Evolutionary conservation across 257 asterid genomes (phyloP), one percentile per base, ranked within the genome.

Genomic region (Fraxinus pennsylvanica): DNA sequence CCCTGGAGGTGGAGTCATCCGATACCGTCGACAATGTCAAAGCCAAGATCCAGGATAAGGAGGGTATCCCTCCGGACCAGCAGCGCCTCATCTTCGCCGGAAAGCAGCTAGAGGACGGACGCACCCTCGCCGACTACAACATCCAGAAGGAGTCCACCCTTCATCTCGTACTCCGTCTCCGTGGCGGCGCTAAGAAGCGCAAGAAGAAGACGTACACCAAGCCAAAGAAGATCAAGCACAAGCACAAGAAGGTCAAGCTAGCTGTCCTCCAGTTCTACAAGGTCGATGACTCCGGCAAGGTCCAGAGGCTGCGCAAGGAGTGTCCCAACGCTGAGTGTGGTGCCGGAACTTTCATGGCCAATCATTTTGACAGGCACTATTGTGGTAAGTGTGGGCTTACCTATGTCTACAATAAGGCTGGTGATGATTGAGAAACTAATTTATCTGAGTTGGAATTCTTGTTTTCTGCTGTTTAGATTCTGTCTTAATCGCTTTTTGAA

Each of bases 171-270:
- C 91, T 90, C 77, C 88, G 92, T 14, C 92, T 90, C 35, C 92
- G 94, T 9, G 94, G 94, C 8, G 94, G 94, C 10, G 95, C 95
- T 0, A 90, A 90, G 89, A 90, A 90, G 90, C 72, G 92, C 12
- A 90, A 90, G 94, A 90, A 90, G 92, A 88, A 90, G 91, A 90
- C 92, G 22, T 90, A 88, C 85, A 90, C 92, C 7, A 90, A 90
- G 85, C 95, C 95, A 1, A 90, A 88, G 88, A 90, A 90, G 87
- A 84, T 90, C 81, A 90, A 90, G 88, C 95, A 90, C 79, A 90
- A 90, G 87, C 63, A 87, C 39, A 90, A 84, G 92, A 90, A 90
- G 95, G 92, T 90, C 0, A 90, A 90, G 88, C 91, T 88, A 63
- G 81, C 91, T 0, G 87, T 90, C 8, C 86, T 90, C 77, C 92